A percentile compares a stretch with the other conserved stretches of the same genome.
These are phyloP conservation scores for Aspergillus intermedius DNA, from an alignment of 2,329 filamentous ascomycete species.

Conservation along the genomic window DNA sequence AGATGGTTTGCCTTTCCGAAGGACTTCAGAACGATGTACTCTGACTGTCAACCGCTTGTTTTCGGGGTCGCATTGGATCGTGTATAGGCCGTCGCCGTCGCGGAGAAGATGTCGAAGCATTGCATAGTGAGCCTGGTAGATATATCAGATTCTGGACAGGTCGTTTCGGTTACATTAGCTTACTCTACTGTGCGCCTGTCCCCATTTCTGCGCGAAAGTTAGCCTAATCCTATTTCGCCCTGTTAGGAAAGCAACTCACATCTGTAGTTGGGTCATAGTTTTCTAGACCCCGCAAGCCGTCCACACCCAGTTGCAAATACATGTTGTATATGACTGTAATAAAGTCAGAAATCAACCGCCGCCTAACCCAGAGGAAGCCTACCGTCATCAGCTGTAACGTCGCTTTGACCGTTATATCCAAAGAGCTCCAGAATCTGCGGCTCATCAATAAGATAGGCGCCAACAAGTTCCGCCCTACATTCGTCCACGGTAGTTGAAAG, in stretches of 20 bases:
- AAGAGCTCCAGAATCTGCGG: conserved; percentile 39
- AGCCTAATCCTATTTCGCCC: background rate
- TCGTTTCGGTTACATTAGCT: background rate
- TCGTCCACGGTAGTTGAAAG: conserved; percentile 58
- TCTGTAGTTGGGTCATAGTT: conserved; percentile 34
- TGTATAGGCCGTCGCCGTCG: conserved; percentile 47
- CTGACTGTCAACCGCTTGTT: conserved; percentile 15
- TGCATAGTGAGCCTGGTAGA: conserved; percentile 51
- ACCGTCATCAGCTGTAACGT: conserved; percentile 9
- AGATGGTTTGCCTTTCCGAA: conserved; percentile 48
- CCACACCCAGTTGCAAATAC: conserved; percentile 39
- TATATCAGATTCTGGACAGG: no score
- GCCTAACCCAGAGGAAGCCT: background rate
- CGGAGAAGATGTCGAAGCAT: conserved; percentile 55
- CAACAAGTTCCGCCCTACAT: conserved; percentile 40
- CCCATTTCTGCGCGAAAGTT: conserved; percentile 8
- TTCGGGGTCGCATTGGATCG: conserved; percentile 42
- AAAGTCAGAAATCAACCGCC: conserved; percentile 19
- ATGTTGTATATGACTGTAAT: conserved; percentile 36
- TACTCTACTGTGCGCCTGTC: conserved; percentile 13
- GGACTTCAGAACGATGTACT: background rate
- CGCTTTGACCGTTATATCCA: conserved; percentile 12
- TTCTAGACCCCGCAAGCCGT: conserved; percentile 34
- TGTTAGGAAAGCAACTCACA: conserved; percentile 24
- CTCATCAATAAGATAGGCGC: conserved; percentile 41